Base-by-base conservation (phyloP, 2,329 filamentous ascomycete species). In the Arachnomyces sp. region DNA sequence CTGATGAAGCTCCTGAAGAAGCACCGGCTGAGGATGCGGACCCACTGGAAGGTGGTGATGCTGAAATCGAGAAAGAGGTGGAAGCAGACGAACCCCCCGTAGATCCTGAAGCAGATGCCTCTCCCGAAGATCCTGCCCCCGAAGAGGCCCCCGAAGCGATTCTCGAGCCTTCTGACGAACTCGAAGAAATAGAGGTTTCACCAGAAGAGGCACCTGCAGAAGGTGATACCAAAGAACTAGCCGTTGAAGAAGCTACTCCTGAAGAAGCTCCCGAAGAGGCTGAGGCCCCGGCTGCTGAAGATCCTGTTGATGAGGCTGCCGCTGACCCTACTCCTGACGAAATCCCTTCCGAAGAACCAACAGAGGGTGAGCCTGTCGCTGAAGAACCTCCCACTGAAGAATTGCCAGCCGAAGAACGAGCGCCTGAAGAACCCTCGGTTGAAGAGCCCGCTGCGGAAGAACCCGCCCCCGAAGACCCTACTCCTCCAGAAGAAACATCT, bases 141-240 rank as follows among this genome's bases (percentile, higher is more conserved):
- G 18, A 34, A 28, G 44, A 48, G 32, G 15, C 31, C 13, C 25
- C 8, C 7, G 42, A 43, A 17, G 18, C 36, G 4, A 31, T 25
- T 21, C 35, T 40, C 9, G 21, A 25, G 9, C 21, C 21, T 25
- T 13, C 40, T 4, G 36, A 43, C 12, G 40, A 46, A 8, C 3
- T 28, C 7, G 43, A 46, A 13, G 25, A 57, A 55, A 36, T 53
- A 51, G 44, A 47, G 9, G 11, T 39, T n/a, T n/a, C 31, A 21
- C 12, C 47, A 46, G 38, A 40, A 49, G 40, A 46, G 37, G 7
- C 38, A 33, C 9, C 48, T 58, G 38, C 44, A 40, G 36, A 56
- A 50, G 15, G 54, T 44, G 36, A 57, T 55, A 37, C 44, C 14
- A 32, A 39, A n/a, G 48, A 45, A 34, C 34, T 38, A 14, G 16